These are phyloP conservation scores for Prosopis cineraria DNA, from an alignment of 306 rosid species.

Conservation along the genomic window DNA sequence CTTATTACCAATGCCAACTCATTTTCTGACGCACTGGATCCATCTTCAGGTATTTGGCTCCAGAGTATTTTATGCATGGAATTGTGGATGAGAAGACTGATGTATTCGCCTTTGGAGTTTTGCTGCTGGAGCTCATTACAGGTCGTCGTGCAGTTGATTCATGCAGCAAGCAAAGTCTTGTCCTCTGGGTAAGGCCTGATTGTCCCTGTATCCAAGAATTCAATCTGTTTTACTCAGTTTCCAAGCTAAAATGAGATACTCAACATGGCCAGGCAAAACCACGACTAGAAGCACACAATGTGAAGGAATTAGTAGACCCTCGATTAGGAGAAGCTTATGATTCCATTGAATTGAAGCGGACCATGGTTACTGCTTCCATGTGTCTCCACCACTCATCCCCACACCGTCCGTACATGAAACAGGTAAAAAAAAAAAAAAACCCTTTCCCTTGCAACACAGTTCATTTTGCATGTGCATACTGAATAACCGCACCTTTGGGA, in stretches of 20 bases:
- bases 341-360: constrained; percentile 59
- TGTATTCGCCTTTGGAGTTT: constrained; percentile 88
- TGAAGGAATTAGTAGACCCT: constrained; percentile 74
- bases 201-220: neutral
- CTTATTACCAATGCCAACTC: constrained; percentile 2
- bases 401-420: constrained; percentile 73
- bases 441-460: neutral
- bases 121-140: constrained; percentile 85
- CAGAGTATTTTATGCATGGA: constrained; percentile 98
- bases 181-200: constrained; percentile 67
- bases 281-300: constrained; percentile 54
- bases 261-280: constrained; percentile 73
- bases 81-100: constrained; percentile 90
- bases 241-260: neutral
- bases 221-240: neutral
- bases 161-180: constrained; percentile 79
- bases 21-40: constrained; percentile 10
- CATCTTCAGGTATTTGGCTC: constrained; percentile 79
- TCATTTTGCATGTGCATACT: constrained; percentile 2
- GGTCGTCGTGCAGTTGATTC: constrained; percentile 96
- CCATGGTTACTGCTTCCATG: constrained; percentile 73
- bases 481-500: neutral
- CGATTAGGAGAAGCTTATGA: constrained; percentile 60
- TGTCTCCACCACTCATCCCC: constrained; percentile 76
- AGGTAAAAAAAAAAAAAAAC: constrained; percentile 44